Base-by-base conservation (phyloP, 2,329 filamentous ascomycete species). In the Microcyclospora tardicrescens region DNA sequence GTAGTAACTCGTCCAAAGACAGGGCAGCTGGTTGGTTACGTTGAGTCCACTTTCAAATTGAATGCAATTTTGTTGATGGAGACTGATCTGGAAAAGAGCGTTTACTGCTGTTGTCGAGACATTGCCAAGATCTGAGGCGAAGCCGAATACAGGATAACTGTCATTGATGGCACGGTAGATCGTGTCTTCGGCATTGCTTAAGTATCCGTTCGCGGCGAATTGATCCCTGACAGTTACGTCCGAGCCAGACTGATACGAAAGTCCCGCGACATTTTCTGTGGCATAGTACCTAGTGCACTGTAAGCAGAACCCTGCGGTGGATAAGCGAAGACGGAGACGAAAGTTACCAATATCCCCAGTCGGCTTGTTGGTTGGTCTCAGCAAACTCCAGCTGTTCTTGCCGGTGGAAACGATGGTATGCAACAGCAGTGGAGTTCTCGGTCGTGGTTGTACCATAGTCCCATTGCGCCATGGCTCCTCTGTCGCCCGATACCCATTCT, bases 1-100 rank as follows among this genome's bases (percentile, higher is more conserved):
- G 53, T 87, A 86, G 68, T 81, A 86, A 0, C 79, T 82, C 44
- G 75, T 71, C 84, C 84, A 93, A 5, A 91, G 61, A 30, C 28
- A 30, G n/a, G 28, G 28, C 10, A 30, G 28, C 2, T 53, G 52
- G 4, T 51, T 53, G 31, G 61, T 49, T 0, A 62, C 61, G 24
- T 58, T 53, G 8, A 56, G 58, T 11, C 66, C 66, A n/a, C n/a
- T n/a, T 28, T 63, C 59, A 44, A 66, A 73, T 38, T 73, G 70
- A 28, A 72, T 58, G 2, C 65, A 67, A 2, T 68, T 48, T 14
- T 65, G 53, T 45, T 74, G 71, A 13, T 62, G 57, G 16, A 73
- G 53, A 15, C 67, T 68, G 33, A 74, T 61, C 0, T 68, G 63
- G 50, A 71, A 73, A 2, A 72, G 52, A 1, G 62, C 63, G 38